Conservation (phyloP, 495 filamentous ascomycete genomes). For the Terfezia boudieri region DNA sequence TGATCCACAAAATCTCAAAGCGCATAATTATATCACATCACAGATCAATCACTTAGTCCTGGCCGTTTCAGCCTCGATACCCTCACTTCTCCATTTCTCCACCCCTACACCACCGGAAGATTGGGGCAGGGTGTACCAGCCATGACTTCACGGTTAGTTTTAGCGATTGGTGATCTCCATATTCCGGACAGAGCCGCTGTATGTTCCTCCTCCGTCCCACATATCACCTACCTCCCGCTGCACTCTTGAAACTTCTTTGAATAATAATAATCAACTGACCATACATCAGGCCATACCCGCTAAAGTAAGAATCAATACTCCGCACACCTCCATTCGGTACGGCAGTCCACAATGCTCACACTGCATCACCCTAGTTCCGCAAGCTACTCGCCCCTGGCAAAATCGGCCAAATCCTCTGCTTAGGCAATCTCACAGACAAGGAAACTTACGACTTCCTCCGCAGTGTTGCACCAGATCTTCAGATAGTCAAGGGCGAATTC, state of each 20-base stretch:
- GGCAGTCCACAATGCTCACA: conserved; percentile 1
- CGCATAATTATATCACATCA: too few relatives aligned
- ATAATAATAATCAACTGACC: not conserved
- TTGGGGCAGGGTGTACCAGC: not conserved
- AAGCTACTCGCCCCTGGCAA: conserved; percentile 96
- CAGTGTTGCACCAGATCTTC: conserved; percentile 73
- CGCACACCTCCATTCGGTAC: conserved; percentile 3
- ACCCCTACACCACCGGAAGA: too few relatives aligned
- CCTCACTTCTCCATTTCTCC: too few relatives aligned
- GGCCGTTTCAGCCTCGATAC: too few relatives aligned
- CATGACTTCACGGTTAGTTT: conserved; percentile 64
- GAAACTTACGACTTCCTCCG: conserved; percentile 90
- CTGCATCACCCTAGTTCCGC: conserved; percentile 47
- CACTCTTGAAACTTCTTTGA: not conserved
- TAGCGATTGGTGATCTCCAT: conserved; percentile 86
- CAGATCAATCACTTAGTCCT: too few relatives aligned
- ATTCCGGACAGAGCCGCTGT: conserved; percentile 84
- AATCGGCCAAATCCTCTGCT: conserved; percentile 90
- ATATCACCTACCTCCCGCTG: not conserved
- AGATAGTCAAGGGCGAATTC: conserved; percentile 84
- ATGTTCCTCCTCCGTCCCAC: conserved; percentile 16
- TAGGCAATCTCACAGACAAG: conserved; percentile 91
- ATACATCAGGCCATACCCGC: conserved; percentile 54
- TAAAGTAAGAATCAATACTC: conserved; percentile 37
- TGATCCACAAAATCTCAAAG: too few relatives aligned